Percentiles rank a stretch among this genome's conserved stretches.
phyloP scores from a whole-genome alignment of 2,329 filamentous ascomycete species.

The Thyridium curvatum region DNA sequence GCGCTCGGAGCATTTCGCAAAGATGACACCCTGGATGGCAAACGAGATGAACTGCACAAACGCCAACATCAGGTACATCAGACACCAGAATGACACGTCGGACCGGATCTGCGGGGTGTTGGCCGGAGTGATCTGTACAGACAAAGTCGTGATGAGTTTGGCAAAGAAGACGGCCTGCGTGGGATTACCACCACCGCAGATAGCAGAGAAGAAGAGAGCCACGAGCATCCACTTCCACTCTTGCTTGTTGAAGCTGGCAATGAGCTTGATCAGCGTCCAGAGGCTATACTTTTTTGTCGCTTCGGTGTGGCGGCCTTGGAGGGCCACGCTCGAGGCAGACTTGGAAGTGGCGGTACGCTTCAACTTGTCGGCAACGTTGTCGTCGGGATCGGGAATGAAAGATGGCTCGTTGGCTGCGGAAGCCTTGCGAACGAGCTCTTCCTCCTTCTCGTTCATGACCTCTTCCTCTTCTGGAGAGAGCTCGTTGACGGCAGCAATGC shows the following conservation, averaged over 20 bases:
- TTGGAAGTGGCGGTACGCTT: slow-evolving; percentile 48
- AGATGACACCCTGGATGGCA: slow-evolving; percentile 61
- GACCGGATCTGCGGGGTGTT: slow-evolving; percentile 53
- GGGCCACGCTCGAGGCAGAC: slow-evolving; percentile 63
- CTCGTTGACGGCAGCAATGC: slow-evolving; percentile 60
- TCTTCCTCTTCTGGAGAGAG: slow-evolving; percentile 44
- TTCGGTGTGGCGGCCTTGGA: slow-evolving; percentile 49
- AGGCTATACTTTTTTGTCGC: slow-evolving; percentile 54
- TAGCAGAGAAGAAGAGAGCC: slow-evolving; percentile 66
- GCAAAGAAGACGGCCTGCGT: slow-evolving; percentile 70
- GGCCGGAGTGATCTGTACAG: slow-evolving; percentile 24
- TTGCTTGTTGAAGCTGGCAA: slow-evolving; percentile 69
- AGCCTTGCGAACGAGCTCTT: slow-evolving; percentile 42
- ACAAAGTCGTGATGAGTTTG: slow-evolving; percentile 67
- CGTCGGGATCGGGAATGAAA: slow-evolving; percentile 51
- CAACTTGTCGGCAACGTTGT: slow-evolving; percentile 53
- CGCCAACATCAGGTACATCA: slow-evolving; percentile 84
- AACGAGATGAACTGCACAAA: slow-evolving; percentile 67
- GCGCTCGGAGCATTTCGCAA: slow-evolving; percentile 81
- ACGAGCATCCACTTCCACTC: slow-evolving; percentile 68
- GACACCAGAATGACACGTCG: slow-evolving; percentile 77
- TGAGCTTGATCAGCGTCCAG: slow-evolving; percentile 72
- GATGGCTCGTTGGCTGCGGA: slow-evolving; percentile 28
- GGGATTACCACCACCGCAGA: slow-evolving; percentile 72
- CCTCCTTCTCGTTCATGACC: slow-evolving; percentile 40